phyloP scores from a whole-genome alignment of 352 stramenopile species.

The Phytopythium oedochilum region DNA sequence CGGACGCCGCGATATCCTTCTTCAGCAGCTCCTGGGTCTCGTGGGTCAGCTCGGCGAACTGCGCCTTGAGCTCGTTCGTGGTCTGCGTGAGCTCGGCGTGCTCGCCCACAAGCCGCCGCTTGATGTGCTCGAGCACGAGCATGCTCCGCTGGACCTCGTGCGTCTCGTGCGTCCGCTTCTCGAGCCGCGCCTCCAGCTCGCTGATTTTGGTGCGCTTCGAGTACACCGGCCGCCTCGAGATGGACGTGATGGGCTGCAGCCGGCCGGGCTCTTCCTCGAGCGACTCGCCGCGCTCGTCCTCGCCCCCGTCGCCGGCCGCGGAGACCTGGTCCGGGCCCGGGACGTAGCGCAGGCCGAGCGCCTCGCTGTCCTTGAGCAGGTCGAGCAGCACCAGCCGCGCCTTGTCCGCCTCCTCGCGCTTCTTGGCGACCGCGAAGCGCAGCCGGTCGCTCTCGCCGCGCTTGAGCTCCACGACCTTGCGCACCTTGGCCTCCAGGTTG shows the following conservation, averaged over 20 bases:
- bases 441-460: conserved; percentile 72
- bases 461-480: conserved; percentile 79
- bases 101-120: conserved; percentile 60
- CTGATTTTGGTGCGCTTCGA: conserved; percentile 83
- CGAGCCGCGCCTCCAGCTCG: conserved; percentile 60
- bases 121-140: conserved; percentile 78
- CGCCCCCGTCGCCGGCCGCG: neutral
- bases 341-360: conserved; percentile 58
- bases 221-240: conserved; percentile 75
- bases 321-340: neutral
- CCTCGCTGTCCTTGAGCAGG: conserved; percentile 71
- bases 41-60: conserved; percentile 54
- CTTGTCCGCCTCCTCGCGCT: conserved; percentile 59
- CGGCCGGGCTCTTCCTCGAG: conserved; percentile 47
- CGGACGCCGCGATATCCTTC: conserved; percentile 62
- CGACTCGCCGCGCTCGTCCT: conserved; percentile 1
- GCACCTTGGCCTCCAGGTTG: conserved; percentile 69
- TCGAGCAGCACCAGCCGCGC: conserved; percentile 65
- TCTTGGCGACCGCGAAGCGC: conserved; percentile 57
- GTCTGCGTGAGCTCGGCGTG: conserved; percentile 37
- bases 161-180: conserved; percentile 49
- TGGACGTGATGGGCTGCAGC: conserved; percentile 65
- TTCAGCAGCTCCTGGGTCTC: conserved; percentile 75
- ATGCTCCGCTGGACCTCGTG: conserved; percentile 56
- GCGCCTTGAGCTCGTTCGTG: conserved; percentile 62